Base-by-base conservation (phyloP, 345 rosid species). In the Bretschneidera sinensis region DNA sequence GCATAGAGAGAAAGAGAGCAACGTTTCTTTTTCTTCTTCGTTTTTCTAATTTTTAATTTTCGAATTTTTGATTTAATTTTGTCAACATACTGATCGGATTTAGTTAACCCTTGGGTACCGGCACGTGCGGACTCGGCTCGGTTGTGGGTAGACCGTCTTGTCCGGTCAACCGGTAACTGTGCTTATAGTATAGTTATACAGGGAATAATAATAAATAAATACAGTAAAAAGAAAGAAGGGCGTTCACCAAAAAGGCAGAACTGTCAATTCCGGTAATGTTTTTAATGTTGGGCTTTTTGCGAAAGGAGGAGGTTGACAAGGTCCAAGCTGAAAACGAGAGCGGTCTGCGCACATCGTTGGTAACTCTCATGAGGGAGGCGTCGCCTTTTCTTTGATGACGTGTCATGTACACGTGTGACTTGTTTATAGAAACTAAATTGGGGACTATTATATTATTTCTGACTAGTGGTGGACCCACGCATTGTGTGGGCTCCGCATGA, bases 71-170 rank as follows among this genome's bases (percentile, higher is more conserved):
- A 6, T 24, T 48, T 45, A 28, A 55, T 51, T 51, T 21, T 59
- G 64, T 66, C 72, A 47, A 71, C 47, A 71, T 57, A 48, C 70
- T 57, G 75, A 75, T 65, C 60, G 60, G 66, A 64, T 71, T 53
- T 54, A 31, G 59, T 70, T 73, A 57, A 4, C 45, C 10, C 51
- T 61, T 66, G 48, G 63, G 60, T 15, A 24, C 17, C 6, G 17
- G 63, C 80, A 77, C 76, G 74, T 71, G 78, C 69, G 24, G 9
- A 2, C 1, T 16, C 21, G 60, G 45, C 21, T 66, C 76, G 67
- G 57, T 7, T 58, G 5, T 8, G 33, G 33, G 33, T 28, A 28
- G 33, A 28, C 16, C 45, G 15, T 5, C 9, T 39, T 39, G 16
- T 9, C 45, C 45, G 45, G 45, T 39, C 11, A 39, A 7, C n/a